Base-by-base conservation (phyloP, 257 asterid species). In the Coffea eugenioides region DNA sequence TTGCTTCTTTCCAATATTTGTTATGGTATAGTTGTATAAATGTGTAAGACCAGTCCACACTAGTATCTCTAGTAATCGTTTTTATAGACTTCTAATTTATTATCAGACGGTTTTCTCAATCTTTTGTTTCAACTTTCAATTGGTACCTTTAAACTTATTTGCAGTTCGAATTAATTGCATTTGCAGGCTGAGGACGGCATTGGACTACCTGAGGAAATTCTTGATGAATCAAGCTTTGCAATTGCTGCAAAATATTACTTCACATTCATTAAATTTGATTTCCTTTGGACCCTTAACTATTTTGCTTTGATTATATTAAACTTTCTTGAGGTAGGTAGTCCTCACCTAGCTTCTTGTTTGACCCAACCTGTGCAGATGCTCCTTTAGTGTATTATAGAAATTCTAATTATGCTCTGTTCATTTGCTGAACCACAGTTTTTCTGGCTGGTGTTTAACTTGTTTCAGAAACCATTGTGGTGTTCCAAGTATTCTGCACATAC, bases 381-480 rank as follows among this genome's bases (percentile, higher is more conserved):
- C 52, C 65, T 15, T 14, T 45, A 13, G 25, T 48, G 20, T 54
- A 51, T 41, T 72, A 27, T 11, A 48, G 68, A 16, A 45, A 16
- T 64, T 73, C 43, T 13, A 31, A 56, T 56, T 23, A 25, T 14
- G 54, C 78, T 69, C 59, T 64, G 43, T 77, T 52, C 52, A 77
- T 79, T 79, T 79, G 45, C 73, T 61, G 57, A 82, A 20, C 62
- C 70, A 27, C 20, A 31, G 5, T 81, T 81, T 85, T 75, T 69
- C 82, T 79, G 71, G 66, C 45, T 80, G 80, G 48, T 83, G 61
- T 77, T 74, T 83, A 68, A 49, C 81, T 83, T 84, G 68, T 83
- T 75, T 86, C 97, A 96, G 99, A 94, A 89, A 90, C 99, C 99
- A 82, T 84, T 96, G 80, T 96, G 99, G 99, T 96, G 99, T 87